phyloP scores from a whole-genome alignment of 2,329 filamentous ascomycete genomes.

The Paramyrothecium roridum region DNA sequence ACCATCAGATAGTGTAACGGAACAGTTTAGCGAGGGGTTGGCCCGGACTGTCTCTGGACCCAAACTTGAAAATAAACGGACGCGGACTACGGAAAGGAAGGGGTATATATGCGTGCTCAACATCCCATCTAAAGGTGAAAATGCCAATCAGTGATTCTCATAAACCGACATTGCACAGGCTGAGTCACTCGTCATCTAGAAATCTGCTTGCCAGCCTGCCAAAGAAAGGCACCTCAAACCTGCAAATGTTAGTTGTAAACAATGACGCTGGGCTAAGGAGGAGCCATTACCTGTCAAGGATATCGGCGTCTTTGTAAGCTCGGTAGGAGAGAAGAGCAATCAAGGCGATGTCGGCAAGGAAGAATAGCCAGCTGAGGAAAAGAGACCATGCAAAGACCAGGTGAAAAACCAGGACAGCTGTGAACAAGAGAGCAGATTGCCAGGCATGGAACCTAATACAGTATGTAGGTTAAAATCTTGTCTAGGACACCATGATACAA shows the following conservation, averaged over 20 bases:
- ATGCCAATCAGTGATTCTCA: too few species aligned
- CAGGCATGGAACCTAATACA: conserved; percentile 82
- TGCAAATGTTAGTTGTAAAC: conserved; percentile 23
- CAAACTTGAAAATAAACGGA: too few species aligned
- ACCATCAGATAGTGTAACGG: background rate
- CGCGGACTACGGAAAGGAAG: background rate
- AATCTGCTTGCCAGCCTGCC: conserved; percentile 83
- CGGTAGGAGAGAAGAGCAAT: conserved; percentile 74
- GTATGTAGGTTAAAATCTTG: background rate
- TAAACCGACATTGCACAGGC: background rate
- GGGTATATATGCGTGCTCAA: conserved; percentile 5
- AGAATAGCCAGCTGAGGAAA: conserved; percentile 79
- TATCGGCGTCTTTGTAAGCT: conserved; percentile 80
- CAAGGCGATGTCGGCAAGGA: conserved; percentile 70
- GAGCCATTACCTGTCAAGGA: conserved; percentile 52
- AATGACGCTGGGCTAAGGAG: background rate
- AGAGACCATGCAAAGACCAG: conserved; percentile 82
- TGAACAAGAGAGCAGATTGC: conserved; percentile 85
- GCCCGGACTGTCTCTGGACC: too few species aligned
- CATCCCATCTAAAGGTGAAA: background rate
- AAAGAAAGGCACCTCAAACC: conserved; percentile 86
- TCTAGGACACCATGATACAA: background rate
- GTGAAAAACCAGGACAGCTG: conserved; percentile 71
- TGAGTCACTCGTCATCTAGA: conserved; percentile 72
- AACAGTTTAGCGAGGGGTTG: too few species aligned